Conservation (phyloP, 1,284 basidiomycete genomes). For the Malassezia japonica region DNA sequence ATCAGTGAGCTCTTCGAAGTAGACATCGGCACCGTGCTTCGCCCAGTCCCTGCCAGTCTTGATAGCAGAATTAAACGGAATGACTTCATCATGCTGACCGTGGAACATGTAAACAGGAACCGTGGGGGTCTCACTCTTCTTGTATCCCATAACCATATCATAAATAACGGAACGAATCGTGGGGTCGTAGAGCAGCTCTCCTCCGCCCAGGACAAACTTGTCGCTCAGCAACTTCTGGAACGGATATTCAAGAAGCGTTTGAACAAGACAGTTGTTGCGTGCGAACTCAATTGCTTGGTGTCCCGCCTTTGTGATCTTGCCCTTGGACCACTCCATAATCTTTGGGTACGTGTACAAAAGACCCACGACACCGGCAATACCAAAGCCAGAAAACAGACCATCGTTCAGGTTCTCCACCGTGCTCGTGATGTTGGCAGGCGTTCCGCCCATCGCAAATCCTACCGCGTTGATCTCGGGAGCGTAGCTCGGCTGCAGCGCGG, state of each 20-base stretch:
- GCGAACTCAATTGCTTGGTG: conserved; percentile 7
- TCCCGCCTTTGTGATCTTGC: conserved; percentile 16
- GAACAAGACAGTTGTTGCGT: conserved; percentile 1
- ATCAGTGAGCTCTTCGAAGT: background rate
- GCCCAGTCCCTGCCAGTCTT: background rate
- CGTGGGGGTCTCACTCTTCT: conserved; percentile 14
- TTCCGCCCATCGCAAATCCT: conserved; percentile 28
- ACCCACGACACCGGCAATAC: conserved; percentile 27
- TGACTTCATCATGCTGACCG: conserved; percentile 29
- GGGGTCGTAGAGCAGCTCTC: background rate
- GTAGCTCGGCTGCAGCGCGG: conserved; percentile 22
- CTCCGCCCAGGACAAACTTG: background rate
- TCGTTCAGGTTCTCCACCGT: background rate
- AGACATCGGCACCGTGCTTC: conserved; percentile 1
- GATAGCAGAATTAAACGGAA: conserved; percentile 21
- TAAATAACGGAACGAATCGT: background rate
- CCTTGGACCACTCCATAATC: conserved; percentile 16
- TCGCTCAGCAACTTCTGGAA: background rate
- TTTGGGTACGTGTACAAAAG: conserved; percentile 20
- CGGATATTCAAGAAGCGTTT: conserved; percentile 4
- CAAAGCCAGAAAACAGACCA: conserved; percentile 29
- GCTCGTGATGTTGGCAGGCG: conserved; percentile 26
- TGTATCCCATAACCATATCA: background rate
- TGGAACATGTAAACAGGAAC: conserved; percentile 32
- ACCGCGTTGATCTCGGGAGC: conserved; percentile 27